A percentile compares a stretch with the other conserved stretches of the same genome.
Conservation (phyloP, 805 yeast genomes). For the Clavispora asparagi region DNA sequence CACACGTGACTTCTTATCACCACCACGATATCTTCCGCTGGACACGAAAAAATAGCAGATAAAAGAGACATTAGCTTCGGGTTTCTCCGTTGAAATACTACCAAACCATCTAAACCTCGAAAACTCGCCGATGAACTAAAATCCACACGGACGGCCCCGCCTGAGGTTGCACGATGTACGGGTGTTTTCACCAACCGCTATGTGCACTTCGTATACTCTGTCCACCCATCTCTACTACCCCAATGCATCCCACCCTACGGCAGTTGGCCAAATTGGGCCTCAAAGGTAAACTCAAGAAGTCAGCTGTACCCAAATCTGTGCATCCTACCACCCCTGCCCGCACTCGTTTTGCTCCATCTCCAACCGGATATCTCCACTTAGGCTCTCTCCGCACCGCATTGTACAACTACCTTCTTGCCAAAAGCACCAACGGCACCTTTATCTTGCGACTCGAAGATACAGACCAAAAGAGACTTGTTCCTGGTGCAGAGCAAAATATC, state of each 20-base stretch:
- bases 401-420: constrained; percentile 81
- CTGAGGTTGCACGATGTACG: not conserved
- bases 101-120: no score
- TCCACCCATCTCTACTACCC: not conserved
- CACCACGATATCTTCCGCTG: no score
- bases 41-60: no score
- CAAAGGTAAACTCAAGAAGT: constrained; percentile 1
- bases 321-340: constrained; percentile 57
- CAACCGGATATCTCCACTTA: constrained; percentile 90
- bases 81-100: no score
- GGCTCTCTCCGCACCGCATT: constrained; percentile 93
- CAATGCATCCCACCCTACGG: constrained; percentile 8
- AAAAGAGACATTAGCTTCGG: no score
- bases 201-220: no score
- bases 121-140: no score
- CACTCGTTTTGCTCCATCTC: constrained; percentile 96
- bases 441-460: constrained; percentile 87
- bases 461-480: constrained; percentile 71
- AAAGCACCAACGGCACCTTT: constrained; percentile 73
- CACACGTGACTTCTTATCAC: no score
- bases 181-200: not conserved
- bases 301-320: constrained; percentile 4
- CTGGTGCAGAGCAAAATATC: constrained; percentile 79
- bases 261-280: constrained; percentile 8
- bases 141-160: no score